These are phyloP conservation scores for Acrocalymma vagum DNA, from an alignment of 2,329 filamentous ascomycete genomes.

Conservation along the genomic window DNA sequence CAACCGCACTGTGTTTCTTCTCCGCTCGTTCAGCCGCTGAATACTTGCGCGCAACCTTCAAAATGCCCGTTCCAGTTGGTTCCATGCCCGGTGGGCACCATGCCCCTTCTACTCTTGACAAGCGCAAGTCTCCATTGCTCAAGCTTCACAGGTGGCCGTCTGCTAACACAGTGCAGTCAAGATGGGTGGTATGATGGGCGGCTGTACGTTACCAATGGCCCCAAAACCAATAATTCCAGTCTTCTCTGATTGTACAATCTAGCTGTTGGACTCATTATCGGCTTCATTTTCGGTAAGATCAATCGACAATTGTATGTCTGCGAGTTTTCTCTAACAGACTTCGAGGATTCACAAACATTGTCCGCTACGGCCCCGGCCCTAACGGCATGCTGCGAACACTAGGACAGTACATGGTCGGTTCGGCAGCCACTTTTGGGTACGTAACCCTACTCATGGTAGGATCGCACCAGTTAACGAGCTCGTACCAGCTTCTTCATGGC, in stretches of 20 bases:
- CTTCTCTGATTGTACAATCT: slow-evolving; percentile 24
- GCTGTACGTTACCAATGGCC: slow-evolving; percentile 71
- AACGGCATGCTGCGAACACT: slow-evolving; percentile 94
- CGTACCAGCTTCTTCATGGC: slow-evolving; percentile 89
- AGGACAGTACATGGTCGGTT: slow-evolving; percentile 96
- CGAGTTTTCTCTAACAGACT: slow-evolving; percentile 26
- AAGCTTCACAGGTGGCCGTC: slow-evolving; percentile 29
- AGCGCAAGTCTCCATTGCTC: slow-evolving; percentile 63
- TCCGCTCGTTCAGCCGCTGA: slow-evolving; percentile 17
- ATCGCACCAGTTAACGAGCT: slow-evolving; percentile 21
- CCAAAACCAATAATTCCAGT: slow-evolving; percentile 3
- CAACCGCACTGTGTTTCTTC: slow-evolving; percentile 23
- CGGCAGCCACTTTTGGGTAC: slow-evolving; percentile 95
- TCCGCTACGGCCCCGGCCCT: slow-evolving; percentile 90
- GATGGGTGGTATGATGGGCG: slow-evolving; percentile 99
- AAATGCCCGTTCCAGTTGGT: slow-evolving; percentile 67
- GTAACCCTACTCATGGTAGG: slow-evolving; percentile 24
- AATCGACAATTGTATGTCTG: slow-evolving; percentile 1
- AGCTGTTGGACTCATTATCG: slow-evolving; percentile 97
- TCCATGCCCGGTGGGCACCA: slow-evolving; percentile 44
- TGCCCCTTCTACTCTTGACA: slow-evolving; percentile 75
- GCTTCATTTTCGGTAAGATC: slow-evolving; percentile 93
- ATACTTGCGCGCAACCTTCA: slow-evolving; percentile 21
- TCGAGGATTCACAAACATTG: slow-evolving; percentile 90
- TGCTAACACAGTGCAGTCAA: slow-evolving; percentile 72